phyloP scores from a whole-genome alignment of 2,329 filamentous ascomycete species.

The Colletotrichum shisoi region DNA sequence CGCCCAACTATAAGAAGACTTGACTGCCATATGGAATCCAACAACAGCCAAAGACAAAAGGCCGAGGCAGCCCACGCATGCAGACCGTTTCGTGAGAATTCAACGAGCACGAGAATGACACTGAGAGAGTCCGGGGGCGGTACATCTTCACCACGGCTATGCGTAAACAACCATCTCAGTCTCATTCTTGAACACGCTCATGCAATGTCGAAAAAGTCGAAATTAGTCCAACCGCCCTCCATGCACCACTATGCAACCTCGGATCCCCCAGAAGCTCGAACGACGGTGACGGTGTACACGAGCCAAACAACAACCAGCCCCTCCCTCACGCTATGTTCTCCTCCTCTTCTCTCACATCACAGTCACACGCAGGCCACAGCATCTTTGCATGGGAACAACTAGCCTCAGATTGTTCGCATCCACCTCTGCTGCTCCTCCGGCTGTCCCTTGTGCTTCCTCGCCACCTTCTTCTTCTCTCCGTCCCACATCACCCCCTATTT shows the following conservation, averaged over 20 bases:
- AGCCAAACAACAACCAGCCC: neutral
- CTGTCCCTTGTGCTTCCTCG: neutral
- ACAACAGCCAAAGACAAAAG: too few relatives aligned
- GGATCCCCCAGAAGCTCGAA: constrained; percentile 6
- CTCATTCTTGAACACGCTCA: constrained; percentile 24
- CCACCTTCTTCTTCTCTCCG: neutral
- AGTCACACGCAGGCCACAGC: neutral
- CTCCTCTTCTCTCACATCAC: constrained; percentile 5
- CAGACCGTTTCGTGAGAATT: too few relatives aligned
- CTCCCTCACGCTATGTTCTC: constrained; percentile 8
- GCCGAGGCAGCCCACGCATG: too few relatives aligned
- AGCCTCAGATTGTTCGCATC: constrained; percentile 18
- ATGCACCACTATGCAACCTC: constrained; percentile 21
- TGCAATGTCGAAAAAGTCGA: constrained; percentile 26
- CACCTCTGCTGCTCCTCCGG: neutral
- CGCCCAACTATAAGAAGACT: too few relatives aligned
- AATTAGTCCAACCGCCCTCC: constrained; percentile 14
- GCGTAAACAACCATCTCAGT: neutral
- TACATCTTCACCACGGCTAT: neutral
- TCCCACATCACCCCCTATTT: too few relatives aligned
- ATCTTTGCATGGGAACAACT: constrained; percentile 16
- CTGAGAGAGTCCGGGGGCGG: too few relatives aligned
- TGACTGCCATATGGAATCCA: too few relatives aligned
- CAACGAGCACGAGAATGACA: too few relatives aligned
- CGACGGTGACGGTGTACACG: constrained; percentile 11